Conservation (phyloP, 164 flowering plant species). For the Houttuynia cordata region DNA sequence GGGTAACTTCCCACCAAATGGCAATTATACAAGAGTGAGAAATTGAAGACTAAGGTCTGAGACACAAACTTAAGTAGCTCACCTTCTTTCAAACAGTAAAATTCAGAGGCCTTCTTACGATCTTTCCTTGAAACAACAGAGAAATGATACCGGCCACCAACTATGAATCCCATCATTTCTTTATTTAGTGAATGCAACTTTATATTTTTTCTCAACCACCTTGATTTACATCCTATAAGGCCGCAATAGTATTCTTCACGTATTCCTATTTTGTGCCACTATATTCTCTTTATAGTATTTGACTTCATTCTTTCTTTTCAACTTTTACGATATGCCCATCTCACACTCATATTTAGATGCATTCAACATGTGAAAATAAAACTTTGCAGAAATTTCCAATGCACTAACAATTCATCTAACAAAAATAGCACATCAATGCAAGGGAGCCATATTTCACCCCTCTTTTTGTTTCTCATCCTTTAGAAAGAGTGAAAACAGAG, state of each 20-base stretch:
- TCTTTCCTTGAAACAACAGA: neutral
- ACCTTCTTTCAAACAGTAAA: neutral
- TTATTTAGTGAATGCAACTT: neutral
- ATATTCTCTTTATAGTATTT: too few species aligned
- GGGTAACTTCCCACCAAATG: neutral
- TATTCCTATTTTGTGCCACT: too few species aligned
- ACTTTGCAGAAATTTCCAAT: too few species aligned
- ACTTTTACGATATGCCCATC: too few species aligned
- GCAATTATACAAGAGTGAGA: neutral
- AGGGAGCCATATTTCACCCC: neutral
- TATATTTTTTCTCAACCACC: neutral
- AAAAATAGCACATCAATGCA: neutral
- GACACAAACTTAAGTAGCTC: too few species aligned
- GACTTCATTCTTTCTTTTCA: too few species aligned
- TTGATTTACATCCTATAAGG: neutral
- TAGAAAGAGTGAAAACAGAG: neutral
- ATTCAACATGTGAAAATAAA: too few species aligned
- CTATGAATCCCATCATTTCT: neutral
- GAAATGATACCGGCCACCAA: neutral
- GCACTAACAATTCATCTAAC: neutral
- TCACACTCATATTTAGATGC: too few species aligned
- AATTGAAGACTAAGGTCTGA: too few species aligned
- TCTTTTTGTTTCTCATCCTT: neutral
- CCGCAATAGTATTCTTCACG: too few species aligned
- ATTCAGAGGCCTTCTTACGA: neutral